Evolutionary conservation across 768 basidiomycete species (phyloP), one percentile per base, ranked within the genome.

Genomic region (Naganishia randhawae): DNA sequence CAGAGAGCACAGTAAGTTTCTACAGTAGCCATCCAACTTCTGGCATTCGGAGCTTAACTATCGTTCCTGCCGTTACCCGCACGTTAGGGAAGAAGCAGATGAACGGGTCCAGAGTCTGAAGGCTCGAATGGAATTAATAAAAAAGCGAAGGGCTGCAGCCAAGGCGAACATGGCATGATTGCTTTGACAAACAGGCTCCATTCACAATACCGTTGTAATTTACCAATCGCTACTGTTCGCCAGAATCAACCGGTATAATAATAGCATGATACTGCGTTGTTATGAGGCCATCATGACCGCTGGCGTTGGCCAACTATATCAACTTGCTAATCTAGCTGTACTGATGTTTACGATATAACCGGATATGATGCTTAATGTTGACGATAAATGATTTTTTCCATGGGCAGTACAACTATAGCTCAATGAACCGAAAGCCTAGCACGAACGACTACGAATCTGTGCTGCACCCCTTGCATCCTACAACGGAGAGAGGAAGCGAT

Each of bases 1-100:
- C 71, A 75, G 50, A 54, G 78, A 50, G 78, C 76, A 39, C 78
- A 79, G 77, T 78, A 53, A 76, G 77, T 61, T 27, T 11, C 8
- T 61, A 7, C n/a, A n/a, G n/a, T 37, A 3, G 16, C n/a, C 2
- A 61, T 14, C 1, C 32, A 39, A 31, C 13, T 61, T 31, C 27
- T 19, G 17, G 64, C 6, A 4, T 66, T 6, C 16, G 25, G 37
- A 9, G 6, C n/a, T 29, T 29, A 45, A 14, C 31, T 7, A 5
- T 27, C 27, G 33, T 27, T 9, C 31, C 32, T 29, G n/a, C 17
- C 42, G 1, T 50, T 48, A 17, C 16, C 22, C 27, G n/a, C 33
- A 2, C 35, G 11, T 2, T 39, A 67, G 66, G 29, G 67, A 68
- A 37, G 67, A 68, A 50, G 67, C 67, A 0, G 67, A 68, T 54